Evolutionary conservation across 805 yeast genomes (phyloP), one percentile per base, ranked within the genome.

Genomic region (Nakazawaea siamensis): DNA sequence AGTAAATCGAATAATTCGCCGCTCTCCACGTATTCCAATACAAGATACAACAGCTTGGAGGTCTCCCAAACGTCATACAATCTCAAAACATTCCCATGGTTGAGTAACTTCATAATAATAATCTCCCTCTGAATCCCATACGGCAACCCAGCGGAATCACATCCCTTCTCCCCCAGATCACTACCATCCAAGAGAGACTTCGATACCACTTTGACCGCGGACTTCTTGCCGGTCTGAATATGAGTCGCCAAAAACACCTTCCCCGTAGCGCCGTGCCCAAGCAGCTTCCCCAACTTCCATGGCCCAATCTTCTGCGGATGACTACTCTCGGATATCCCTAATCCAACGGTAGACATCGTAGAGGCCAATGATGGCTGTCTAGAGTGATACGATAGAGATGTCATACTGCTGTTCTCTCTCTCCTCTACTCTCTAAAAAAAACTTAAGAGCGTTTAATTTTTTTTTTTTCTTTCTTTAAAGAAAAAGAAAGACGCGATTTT

Each of bases 11-110:
- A 83, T 36, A 83, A 59, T 55, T 83, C 94, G 40, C 94, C 94
- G n/a, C 92, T 90, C 55, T 83, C 88, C 21, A 83, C 90, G 52
- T 81, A 83, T 52, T 83, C 94, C 33, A 83, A 59, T 12, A 83
- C 86, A 44, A 83, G 55, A 49, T 79, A 83, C 38, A 92, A 66
- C 41, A 90, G 95, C 51, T 85, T 86, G 45, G 86, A 80, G 45
- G 94, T 90, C 58, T 92, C 98, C 97, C 97, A 92, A 17, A 92
- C 98, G 52, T 92, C 98, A 54, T 87, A 92, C 26, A 92, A 65
- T 18, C 92, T 82, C 73, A 92, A 77, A 17, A 92, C 92, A 51
- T 92, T 90, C 10, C 95, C 86, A 57, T 92, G 97, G 41, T 92
- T 84, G 30, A 92, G 74, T 27, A 92, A 68, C 59, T 92, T 92